Percentiles rank a stretch among this genome's conserved stretches.
These are phyloP conservation scores for Chimonanthus praecox DNA, from an alignment of 164 flowering plant genomes.

Conservation along the genomic window DNA sequence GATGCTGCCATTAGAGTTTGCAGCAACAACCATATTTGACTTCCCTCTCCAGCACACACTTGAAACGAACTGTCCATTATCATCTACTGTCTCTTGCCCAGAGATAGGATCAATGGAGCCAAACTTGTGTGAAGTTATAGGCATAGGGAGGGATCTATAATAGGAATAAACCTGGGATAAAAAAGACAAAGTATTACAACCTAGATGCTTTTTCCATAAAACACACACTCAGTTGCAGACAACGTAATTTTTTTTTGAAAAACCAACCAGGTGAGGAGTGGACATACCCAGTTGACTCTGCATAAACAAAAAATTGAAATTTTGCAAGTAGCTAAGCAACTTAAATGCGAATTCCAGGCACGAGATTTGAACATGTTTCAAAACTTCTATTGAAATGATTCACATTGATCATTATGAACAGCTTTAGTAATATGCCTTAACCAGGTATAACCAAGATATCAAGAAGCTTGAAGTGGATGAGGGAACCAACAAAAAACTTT, in stretches of 20 bases:
- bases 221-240: neutral
- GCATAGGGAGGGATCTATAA: constrained; percentile 84
- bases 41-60: constrained; percentile 93
- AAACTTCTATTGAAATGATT: too few relatives aligned
- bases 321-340: too few relatives aligned
- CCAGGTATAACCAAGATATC: too few relatives aligned
- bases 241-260: neutral
- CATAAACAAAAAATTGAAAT: too few relatives aligned
- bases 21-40: constrained; percentile 74
- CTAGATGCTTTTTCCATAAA: neutral
- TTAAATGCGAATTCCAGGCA: too few relatives aligned
- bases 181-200: constrained; percentile 1
- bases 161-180: constrained; percentile 75
- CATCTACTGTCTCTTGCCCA: constrained; percentile 81
- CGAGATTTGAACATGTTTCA: neutral
- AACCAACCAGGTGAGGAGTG: neutral
- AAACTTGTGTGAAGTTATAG: constrained; percentile 82
- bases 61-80: constrained; percentile 83
- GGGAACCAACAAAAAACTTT: too few relatives aligned
- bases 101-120: constrained; percentile 85
- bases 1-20: constrained; percentile 85
- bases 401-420: neutral
- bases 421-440: neutral
- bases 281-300: neutral
- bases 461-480: too few relatives aligned